These are phyloP conservation scores for Bipolaris victoriae DNA, from an alignment of 2,329 filamentous ascomycete species.

Conservation along the genomic window DNA sequence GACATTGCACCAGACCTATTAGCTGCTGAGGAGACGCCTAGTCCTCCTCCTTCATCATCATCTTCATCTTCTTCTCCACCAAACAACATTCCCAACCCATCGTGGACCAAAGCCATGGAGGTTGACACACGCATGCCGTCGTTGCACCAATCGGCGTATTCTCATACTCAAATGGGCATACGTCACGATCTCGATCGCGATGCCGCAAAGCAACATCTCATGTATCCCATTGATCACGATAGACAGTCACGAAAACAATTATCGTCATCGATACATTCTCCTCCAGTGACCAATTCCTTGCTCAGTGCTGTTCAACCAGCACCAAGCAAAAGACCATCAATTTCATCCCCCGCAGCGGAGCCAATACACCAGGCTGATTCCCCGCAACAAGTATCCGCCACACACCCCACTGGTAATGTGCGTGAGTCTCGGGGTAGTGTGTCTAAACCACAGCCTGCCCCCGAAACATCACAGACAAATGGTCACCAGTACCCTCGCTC, in stretches of 20 bases:
- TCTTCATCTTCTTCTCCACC: conserved; percentile 16
- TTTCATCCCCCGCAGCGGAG: conserved; percentile 25
- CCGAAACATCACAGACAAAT: conserved; percentile 28
- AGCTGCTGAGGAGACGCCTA: conserved; percentile 25
- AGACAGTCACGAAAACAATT: conserved; percentile 25
- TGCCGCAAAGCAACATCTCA: conserved; percentile 25
- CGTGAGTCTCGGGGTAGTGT: conserved; percentile 23
- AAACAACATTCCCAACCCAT: conserved; percentile 5
- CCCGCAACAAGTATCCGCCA: conserved; percentile 20
- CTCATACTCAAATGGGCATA: conserved; percentile 17
- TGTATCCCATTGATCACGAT: conserved; percentile 28
- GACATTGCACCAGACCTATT: conserved; percentile 29
- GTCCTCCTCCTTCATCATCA: conserved; percentile 1
- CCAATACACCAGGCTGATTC: conserved; percentile 21
- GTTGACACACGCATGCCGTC: conserved; percentile 35
- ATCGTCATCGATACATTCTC: conserved; percentile 26
- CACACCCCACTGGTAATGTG: conserved; percentile 20
- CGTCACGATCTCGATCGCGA: conserved; percentile 25
- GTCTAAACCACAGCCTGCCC: conserved; percentile 20
- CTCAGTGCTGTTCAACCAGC: conserved; percentile 25
- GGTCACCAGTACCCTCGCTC: conserved; percentile 40
- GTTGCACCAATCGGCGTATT: conserved; percentile 25
- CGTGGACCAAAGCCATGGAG: conserved; percentile 34
- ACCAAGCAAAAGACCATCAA: conserved; percentile 22
- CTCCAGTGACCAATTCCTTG: conserved; percentile 18